phyloP scores from a whole-genome alignment of 2,329 filamentous ascomycete species.

The Penicillium sp. region DNA sequence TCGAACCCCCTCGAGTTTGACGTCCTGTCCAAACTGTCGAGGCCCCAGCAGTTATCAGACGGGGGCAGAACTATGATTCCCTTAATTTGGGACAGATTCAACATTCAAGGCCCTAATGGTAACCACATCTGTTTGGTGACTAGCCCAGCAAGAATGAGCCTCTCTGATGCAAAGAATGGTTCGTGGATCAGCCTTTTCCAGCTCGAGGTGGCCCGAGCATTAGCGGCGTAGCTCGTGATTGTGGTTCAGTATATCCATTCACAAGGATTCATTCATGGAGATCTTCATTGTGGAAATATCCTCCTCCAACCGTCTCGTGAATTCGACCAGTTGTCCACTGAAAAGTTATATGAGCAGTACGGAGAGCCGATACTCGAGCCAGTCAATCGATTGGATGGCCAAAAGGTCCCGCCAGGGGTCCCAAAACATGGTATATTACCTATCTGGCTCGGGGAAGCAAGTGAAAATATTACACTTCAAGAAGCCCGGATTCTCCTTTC shows the following conservation, averaged over 20 bases:
- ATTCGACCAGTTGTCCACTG: conserved; percentile 20
- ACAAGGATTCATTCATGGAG: no score
- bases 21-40: conserved; percentile 10
- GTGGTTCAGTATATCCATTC: no score
- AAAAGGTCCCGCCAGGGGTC: conserved; percentile 18
- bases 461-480: conserved; percentile 20
- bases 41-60: not conserved
- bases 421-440: conserved; percentile 15
- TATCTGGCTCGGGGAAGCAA: conserved; percentile 13
- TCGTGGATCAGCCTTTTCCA: conserved; percentile 19
- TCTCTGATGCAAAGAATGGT: conserved; percentile 24
- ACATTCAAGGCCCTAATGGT: conserved; percentile 25
- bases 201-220: conserved; percentile 19
- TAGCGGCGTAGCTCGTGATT: no score
- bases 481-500: conserved; percentile 23
- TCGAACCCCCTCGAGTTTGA: conserved; percentile 4
- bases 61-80: conserved; percentile 13
- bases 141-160: conserved; percentile 18
- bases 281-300: conserved; percentile 26
- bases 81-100: no score
- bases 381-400: conserved; percentile 24
- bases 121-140: conserved; percentile 24
- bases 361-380: conserved; percentile 21
- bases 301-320: conserved; percentile 20
- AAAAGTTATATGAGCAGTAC: conserved; percentile 23